These are phyloP conservation scores for Plasmodium blacklocki DNA, from an alignment of 169 alveolate species.

Conservation along the genomic window DNA sequence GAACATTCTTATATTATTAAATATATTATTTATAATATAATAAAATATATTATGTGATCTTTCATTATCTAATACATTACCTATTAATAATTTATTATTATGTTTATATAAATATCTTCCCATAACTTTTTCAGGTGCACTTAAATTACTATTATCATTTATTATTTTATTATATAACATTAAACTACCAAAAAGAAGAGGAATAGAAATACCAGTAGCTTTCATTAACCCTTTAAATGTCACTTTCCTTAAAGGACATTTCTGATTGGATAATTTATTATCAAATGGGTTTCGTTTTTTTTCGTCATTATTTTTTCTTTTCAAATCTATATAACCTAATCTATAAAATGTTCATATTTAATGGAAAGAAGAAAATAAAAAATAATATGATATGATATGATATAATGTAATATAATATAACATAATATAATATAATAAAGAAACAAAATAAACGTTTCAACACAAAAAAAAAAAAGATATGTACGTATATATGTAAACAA, in stretches of 20 bases:
- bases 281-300: constrained; percentile 18
- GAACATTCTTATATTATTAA: constrained; percentile 21
- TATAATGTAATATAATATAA: not conserved
- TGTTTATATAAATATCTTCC: constrained; percentile 65
- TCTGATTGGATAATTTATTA: not conserved
- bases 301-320: constrained; percentile 27
- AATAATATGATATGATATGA: no score
- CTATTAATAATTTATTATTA: not conserved
- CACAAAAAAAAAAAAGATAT: not conserved
- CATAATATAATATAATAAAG: not conserved
- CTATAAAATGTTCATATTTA: not conserved
- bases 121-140: constrained; percentile 35
- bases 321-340: constrained; percentile 32
- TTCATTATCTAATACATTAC: constrained; percentile 21
- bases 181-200: constrained; percentile 28
- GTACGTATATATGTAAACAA: not conserved
- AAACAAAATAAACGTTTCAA: not conserved
- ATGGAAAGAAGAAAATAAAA: not conserved
- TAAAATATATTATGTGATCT: constrained; percentile 38
- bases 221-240: constrained; percentile 31
- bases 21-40: constrained; percentile 24
- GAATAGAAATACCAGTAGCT: constrained; percentile 39
- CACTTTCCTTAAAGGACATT: constrained; percentile 32
- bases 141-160: constrained; percentile 50
- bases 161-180: constrained; percentile 43